Evolutionary conservation across 352 stramenopile species (phyloP).

Genomic region (Phytophthora macrochlamydospora): DNA sequence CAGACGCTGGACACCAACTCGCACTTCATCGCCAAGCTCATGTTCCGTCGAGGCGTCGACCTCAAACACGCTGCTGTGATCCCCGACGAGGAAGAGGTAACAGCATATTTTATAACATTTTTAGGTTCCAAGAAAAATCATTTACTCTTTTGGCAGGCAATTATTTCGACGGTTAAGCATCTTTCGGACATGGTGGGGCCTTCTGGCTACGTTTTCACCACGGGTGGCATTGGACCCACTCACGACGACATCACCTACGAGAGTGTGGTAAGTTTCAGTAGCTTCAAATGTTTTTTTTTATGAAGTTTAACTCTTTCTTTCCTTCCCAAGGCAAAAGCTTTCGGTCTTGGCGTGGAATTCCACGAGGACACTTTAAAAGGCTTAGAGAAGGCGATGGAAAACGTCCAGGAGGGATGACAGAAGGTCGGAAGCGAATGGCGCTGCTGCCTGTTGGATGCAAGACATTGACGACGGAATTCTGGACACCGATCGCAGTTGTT

Average conservation of each 20-base stretch:
- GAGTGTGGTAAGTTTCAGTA: slow-evolving; percentile 49
- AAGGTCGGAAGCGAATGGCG: slow-evolving; percentile 77
- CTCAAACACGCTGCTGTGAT: slow-evolving; percentile 81
- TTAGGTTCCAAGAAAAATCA: too few species aligned
- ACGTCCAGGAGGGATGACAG: slow-evolving; percentile 54
- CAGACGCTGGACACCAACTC: slow-evolving; percentile 89
- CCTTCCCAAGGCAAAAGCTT: slow-evolving; percentile 63
- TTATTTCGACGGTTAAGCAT: slow-evolving; percentile 72
- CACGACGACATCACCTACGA: slow-evolving; percentile 89
- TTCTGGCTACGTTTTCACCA: slow-evolving; percentile 86
- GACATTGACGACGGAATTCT: slow-evolving; percentile 55
- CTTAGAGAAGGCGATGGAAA: slow-evolving; percentile 51
- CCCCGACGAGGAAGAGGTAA: slow-evolving; percentile 77
- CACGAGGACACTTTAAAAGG: slow-evolving; percentile 69
- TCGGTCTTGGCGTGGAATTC: slow-evolving; percentile 66
- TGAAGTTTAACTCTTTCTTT: slow-evolving; percentile 4
- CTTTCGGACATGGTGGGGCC: slow-evolving; percentile 76
- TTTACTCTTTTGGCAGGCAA: slow-evolving; percentile 39
- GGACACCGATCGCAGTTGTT: slow-evolving; percentile 78
- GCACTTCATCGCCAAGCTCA: slow-evolving; percentile 80
- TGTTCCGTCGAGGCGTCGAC: slow-evolving; percentile 82
- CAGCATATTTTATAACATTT: too few species aligned
- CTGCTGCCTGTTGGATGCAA: slow-evolving; percentile 66
- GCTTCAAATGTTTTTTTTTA: background rate
- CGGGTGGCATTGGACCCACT: slow-evolving; percentile 82